Percentiles rank a stretch among this genome's conserved stretches.
These are phyloP conservation scores for Eimeria zaria DNA, from an alignment of 169 alveolate genomes.

Conservation along the genomic window DNA sequence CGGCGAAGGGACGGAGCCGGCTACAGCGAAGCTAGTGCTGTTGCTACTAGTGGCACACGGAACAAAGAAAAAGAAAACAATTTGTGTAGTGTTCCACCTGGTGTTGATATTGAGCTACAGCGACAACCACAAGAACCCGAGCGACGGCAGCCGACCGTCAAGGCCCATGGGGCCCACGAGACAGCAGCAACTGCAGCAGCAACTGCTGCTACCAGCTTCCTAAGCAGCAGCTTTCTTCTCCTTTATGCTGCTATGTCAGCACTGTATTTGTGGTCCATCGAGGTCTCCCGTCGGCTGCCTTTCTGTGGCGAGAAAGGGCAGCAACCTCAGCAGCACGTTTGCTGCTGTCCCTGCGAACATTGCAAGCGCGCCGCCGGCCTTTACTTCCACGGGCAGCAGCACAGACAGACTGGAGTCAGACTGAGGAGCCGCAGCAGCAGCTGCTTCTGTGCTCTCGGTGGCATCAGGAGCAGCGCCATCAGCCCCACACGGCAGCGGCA, in stretches of 20 bases:
- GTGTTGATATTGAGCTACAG: neutral
- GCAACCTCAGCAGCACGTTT: neutral
- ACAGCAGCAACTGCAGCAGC: conserved; percentile 31
- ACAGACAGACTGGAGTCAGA: neutral
- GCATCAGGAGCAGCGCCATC: conserved; percentile 1
- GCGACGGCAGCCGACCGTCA: neutral
- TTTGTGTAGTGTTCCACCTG: neutral
- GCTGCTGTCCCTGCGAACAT: conserved; percentile 10
- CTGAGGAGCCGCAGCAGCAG: neutral
- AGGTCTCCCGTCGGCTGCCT: neutral
- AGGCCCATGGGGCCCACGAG: conserved; percentile 66
- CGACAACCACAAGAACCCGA: neutral
- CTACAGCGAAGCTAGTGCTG: neutral
- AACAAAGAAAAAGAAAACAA: neutral
- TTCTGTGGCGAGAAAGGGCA: neutral
- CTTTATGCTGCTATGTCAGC: neutral
- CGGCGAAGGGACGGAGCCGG: neutral
- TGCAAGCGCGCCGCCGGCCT: neutral
- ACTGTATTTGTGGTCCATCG: neutral
- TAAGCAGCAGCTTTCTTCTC: neutral
- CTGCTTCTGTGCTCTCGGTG: neutral
- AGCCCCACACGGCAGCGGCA: neutral
- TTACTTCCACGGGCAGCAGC: neutral
- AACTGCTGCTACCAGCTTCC: conserved; percentile 6
- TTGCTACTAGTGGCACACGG: neutral